Base-by-base conservation (phyloP, 1,139 yeast species). In the Scheffersomyces segobiensis region DNA sequence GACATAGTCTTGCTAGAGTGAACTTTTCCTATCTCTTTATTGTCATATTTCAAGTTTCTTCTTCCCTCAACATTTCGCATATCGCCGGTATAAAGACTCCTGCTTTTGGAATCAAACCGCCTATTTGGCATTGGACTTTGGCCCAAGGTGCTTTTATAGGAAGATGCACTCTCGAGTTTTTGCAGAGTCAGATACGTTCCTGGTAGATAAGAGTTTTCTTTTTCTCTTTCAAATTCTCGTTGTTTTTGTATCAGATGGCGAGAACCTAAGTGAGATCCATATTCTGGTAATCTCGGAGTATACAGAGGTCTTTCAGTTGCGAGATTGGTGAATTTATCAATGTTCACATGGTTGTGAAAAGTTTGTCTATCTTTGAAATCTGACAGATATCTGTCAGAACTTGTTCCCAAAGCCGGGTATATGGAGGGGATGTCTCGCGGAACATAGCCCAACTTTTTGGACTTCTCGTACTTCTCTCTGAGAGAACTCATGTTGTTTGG, bases 401-500 rank as follows among this genome's bases (percentile, higher is more conserved):
- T 32, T 20, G 26, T 48, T 14, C 26, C 10, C 24, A 48, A 14
- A n/a, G 50, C n/a, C 8, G 50, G 50, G 10, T 48, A 48, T 5
- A 48, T 6, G 14, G 50, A 48, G 24, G 50, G 24, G 8, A 48
- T 21, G 17, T 49, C 54, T 18, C 58, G 52, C 10, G 55, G 58
- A 19, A 46, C 49, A 46, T 56, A 56, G 8, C 58, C 56, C 49
- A 51, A 54, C 49, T 50, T 54, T 18, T 46, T 52, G 12, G 54
- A 49, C 50, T 51, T 55, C n/a, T 55, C 57, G 17, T 22, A 51
- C 48, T 50, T 54, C 18, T 50, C 53, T 8, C 21, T 21, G 17
- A 56, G 21, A 53, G 50, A 12, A 20, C 57, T 21, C 59, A 50
- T 10, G 57, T 51, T n/a, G 56, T 52, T 8, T 49, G 53, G 14